Percentiles rank a stretch among this genome's conserved stretches.
phyloP scores from a whole-genome alignment of 2,329 filamentous ascomycete genomes.

The Verticillium zaregamsianum region DNA sequence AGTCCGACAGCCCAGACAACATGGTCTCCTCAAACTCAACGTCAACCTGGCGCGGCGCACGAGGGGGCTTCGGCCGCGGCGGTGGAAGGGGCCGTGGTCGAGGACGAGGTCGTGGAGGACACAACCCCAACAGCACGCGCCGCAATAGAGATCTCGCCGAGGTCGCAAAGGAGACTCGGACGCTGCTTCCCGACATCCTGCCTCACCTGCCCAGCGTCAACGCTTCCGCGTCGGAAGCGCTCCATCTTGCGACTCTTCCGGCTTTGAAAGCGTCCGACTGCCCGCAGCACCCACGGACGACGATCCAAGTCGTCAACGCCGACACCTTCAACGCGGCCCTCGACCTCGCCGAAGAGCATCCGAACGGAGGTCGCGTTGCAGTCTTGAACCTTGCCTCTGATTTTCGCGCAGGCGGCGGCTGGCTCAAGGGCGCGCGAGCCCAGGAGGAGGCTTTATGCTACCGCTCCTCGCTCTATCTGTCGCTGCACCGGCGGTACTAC shows the following conservation, averaged over 20 bases:
- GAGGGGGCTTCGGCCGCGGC: background rate
- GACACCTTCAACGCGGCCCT: conserved; percentile 57
- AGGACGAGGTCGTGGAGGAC: background rate
- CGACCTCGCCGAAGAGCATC: conserved; percentile 22
- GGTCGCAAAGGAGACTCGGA: conserved; percentile 42
- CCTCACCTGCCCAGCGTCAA: conserved; percentile 34
- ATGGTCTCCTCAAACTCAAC: background rate
- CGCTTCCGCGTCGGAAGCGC: conserved; percentile 30
- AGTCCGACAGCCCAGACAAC: background rate
- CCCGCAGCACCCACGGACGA: conserved; percentile 30
- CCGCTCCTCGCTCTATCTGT: conserved; percentile 49
- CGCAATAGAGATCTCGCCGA: conserved; percentile 26
- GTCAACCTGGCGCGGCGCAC: background rate
- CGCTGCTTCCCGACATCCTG: conserved; percentile 42
- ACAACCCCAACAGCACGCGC: conserved; percentile 9
- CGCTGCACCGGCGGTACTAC: conserved; percentile 45
- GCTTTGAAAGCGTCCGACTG: conserved; percentile 35
- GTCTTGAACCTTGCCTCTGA: conserved; percentile 65
- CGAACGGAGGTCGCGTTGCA: conserved; percentile 34
- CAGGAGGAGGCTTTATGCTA: conserved; percentile 70
- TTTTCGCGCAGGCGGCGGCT: conserved; percentile 56
- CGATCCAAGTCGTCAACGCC: conserved; percentile 47
- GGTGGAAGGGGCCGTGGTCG: background rate
- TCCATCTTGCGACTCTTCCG: conserved; percentile 30
- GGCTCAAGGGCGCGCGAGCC: conserved; percentile 55